These are phyloP conservation scores for Plantago ovata DNA, from an alignment of 257 asterid species.

Conservation along the genomic window DNA sequence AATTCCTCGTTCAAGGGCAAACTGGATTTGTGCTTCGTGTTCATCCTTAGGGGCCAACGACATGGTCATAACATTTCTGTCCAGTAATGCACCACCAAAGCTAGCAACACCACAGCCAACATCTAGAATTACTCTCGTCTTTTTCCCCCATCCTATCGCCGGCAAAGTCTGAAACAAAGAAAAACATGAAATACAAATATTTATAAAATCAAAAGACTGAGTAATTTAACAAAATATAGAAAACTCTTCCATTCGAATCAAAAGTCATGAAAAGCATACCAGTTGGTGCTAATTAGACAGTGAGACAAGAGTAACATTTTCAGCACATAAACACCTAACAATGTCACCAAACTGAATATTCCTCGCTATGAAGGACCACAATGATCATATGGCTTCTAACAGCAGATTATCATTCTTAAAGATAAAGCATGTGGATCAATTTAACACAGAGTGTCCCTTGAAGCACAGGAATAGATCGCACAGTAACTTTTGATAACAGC, in stretches of 20 bases:
- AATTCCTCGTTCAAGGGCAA: constrained; percentile 95
- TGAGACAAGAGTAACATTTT: neutral
- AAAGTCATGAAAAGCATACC: neutral
- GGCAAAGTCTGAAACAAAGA: constrained; percentile 50
- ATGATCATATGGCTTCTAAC: neutral
- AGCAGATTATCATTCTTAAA: neutral
- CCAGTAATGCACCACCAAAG: constrained; percentile 88
- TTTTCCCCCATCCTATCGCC: constrained; percentile 71
- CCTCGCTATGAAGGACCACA: neutral
- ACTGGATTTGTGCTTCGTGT: constrained; percentile 99
- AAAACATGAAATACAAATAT: neutral
- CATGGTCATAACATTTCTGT: constrained; percentile 74
- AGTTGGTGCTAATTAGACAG: neutral
- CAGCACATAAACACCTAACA: neutral
- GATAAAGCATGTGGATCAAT: neutral
- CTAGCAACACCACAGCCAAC: constrained; percentile 99
- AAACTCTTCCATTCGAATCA: constrained; percentile 1
- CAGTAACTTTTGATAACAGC: too few relatives aligned
- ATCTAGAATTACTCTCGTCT: constrained; percentile 77
- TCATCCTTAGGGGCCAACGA: constrained; percentile 98
- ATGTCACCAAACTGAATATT: constrained; percentile 9
- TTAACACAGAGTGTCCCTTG: neutral
- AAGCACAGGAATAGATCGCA: neutral
- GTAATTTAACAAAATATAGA: neutral
- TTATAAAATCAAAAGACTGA: neutral